Evolutionary conservation across 208 protist species (phyloP), one percentile per base, ranked within the genome.

Genomic region (Leptomonas seymouri): DNA sequence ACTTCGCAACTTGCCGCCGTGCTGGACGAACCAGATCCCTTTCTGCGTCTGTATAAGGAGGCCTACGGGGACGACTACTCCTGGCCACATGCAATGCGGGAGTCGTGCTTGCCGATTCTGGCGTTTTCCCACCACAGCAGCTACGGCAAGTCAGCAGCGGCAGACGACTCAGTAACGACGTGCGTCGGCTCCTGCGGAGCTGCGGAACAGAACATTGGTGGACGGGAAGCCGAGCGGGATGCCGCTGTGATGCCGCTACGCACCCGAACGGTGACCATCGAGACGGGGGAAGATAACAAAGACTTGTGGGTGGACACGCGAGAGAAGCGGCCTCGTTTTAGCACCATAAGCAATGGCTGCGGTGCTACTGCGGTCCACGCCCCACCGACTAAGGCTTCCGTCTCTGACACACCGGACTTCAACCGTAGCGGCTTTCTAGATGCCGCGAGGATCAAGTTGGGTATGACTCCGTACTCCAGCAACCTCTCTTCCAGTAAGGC

Each of bases 1-100:
- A 46, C 55, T 12, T 82, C 83, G 36, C 86, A 91, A 67, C 74
- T 85, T 25, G 30, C 67, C 2, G 86, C 86, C 41, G 80, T 87
- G 30, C 62, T 84, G 30, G 45, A 67, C 1, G 51, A 77, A 30
- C 82, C 80, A 0, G 86, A 91, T 48, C 86, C 86, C 4, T 91
- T 91, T 55, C 58, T 78, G 28, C 59, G 46, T 11, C 56, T 74
- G 41, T 80, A 86, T 67, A 60, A 63, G 41, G 51, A 66, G 6
- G 67, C 57, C 15, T 79, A 86, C 70, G 82, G 71, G 12, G 42
- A 75, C 25, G 30, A 16, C 3, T 83, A 83, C 53, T 20, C 18
- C 34, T 64, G 66, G 73, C 66, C 73, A 20, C 41, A 56, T 0
- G 30, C 48, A 18, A 60, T 58, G 39, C 57, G 8, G n/a, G 59